Evolutionary conservation across 352 stramenopile genomes (phyloP).

Genomic region (Phytophthora idaei): DNA sequence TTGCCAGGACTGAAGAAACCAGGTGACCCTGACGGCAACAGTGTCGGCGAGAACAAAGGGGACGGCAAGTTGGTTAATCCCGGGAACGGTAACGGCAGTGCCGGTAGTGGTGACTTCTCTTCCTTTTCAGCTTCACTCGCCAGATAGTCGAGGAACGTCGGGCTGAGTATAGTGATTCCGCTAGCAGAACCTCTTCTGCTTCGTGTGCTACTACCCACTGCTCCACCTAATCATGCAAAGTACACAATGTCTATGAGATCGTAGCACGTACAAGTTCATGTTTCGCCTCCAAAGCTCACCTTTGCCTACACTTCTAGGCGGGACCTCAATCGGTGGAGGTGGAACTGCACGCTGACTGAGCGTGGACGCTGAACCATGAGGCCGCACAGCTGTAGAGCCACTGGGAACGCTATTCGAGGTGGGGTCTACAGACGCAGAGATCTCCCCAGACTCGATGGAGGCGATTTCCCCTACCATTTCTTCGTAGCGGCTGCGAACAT

Average conservation of each 20-base stretch:
- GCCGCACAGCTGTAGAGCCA: constrained; percentile 5
- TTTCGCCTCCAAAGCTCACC: constrained; percentile 31
- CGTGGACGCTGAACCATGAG: constrained; percentile 23
- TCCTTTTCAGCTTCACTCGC: constrained; percentile 53
- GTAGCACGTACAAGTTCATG: constrained; percentile 11
- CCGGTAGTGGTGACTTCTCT: constrained; percentile 54
- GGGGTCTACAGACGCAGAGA: constrained; percentile 8
- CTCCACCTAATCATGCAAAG: constrained; percentile 30
- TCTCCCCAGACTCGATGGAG: constrained; percentile 54
- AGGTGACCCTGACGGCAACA: constrained; percentile 32
- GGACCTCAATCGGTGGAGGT: constrained; percentile 70
- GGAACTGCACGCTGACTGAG: constrained; percentile 62
- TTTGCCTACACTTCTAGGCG: constrained; percentile 39
- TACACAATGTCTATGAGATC: constrained; percentile 27
- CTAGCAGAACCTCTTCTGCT: constrained; percentile 34
- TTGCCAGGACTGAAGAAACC: constrained; percentile 35
- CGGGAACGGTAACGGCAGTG: constrained; percentile 37
- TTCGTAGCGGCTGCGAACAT: constrained; percentile 75
- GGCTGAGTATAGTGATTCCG: constrained; percentile 64
- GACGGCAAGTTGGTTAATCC: constrained; percentile 45
- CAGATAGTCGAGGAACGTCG: constrained; percentile 79
- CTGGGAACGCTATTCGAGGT: constrained; percentile 4
- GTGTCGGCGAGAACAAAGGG: constrained; percentile 43
- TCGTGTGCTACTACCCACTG: constrained; percentile 28
- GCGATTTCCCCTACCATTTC: constrained; percentile 77